Base-by-base conservation (phyloP, 495 filamentous ascomycete genomes). In the Aspergillus nanangensis region DNA sequence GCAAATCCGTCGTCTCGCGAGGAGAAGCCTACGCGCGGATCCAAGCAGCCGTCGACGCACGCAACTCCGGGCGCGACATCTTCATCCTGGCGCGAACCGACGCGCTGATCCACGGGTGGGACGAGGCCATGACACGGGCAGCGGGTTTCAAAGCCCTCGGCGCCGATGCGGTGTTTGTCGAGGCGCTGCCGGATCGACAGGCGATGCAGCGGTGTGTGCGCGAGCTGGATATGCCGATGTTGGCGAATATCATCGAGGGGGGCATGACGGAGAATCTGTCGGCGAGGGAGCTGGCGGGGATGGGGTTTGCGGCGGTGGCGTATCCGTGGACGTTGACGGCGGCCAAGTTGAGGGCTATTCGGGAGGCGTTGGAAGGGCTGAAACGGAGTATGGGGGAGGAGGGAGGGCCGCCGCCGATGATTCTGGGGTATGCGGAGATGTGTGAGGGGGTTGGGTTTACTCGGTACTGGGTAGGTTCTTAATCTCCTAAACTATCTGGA, bases 161-260 rank as follows among this genome's bases (percentile, higher is more conserved):
- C 0, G 66, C 60, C 0, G 66, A 74, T 43, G 65, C 61, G 0
- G 55, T 71, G 15, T 70, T 72, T 31, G 54, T 74, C 10, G 69
- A 72, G 50, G 70, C 70, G 4, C 45, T 74, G 8, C 68, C 69
- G 3, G 65, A 69, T 47, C 48, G 58, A 3, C 62, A 62, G 8
- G 51, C 67, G 2, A 74, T 70, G 68, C 53, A 50, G 44, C 54
- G 49, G 0, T 63, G 56, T 27, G 62, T 59, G 0, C 34, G 60
- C 25, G 62, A 71, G 34, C 29, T 74, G 8, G 52, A 56, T 17
- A 58, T 66, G 18, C 66, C 67, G 0, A 58, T 65, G 21, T 58
- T 72, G 8, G 69, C 60, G 0, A 74, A 74, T 51, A 71, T 74
- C 8, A 72, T 74, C 17, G 67, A 74, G 37, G 69, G 69, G 0